Evolutionary conservation across 805 yeast genomes (phyloP).

Genomic region (Candida maesae): DNA sequence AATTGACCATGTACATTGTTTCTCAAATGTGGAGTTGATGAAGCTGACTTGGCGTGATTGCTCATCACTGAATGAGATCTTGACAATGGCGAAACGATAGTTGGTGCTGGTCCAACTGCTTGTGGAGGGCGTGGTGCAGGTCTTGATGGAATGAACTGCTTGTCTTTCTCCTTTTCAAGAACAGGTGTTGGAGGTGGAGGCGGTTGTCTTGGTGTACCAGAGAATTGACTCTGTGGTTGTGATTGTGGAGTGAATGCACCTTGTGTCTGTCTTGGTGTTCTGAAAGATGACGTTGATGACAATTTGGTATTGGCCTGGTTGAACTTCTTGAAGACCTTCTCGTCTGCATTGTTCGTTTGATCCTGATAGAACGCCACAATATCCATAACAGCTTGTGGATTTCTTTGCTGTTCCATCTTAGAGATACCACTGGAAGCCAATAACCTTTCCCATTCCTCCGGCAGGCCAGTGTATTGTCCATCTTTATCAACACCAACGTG

Average conservation of each 20-base stretch:
- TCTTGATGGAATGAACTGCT: slow-evolving; percentile 57
- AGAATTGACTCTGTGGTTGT: slow-evolving; percentile 18
- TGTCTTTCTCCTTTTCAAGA: slow-evolving; percentile 25
- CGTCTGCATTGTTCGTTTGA: slow-evolving; percentile 40
- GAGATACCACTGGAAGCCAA: slow-evolving; percentile 85
- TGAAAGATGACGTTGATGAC: slow-evolving; percentile 31
- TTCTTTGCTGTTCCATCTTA: slow-evolving; percentile 79
- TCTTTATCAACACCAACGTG: slow-evolving; percentile 88
- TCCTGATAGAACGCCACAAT: slow-evolving; percentile 83
- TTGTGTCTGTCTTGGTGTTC: slow-evolving; percentile 29
- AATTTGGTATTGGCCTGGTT: slow-evolving; percentile 27
- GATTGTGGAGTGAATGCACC: slow-evolving; percentile 25
- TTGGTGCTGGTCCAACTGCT: slow-evolving; percentile 19
- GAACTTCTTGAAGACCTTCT: slow-evolving; percentile 38
- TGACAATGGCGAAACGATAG: slow-evolving; percentile 28
- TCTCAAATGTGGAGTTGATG: slow-evolving; percentile 18
- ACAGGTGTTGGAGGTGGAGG: slow-evolving; percentile 20
- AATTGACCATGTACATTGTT: slow-evolving; percentile 9
- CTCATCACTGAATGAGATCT: slow-evolving; percentile 19
- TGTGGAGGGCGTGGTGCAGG: slow-evolving; percentile 65
- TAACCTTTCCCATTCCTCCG: slow-evolving; percentile 86
- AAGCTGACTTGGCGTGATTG: slow-evolving; percentile 16
- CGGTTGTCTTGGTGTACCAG: slow-evolving; percentile 27
- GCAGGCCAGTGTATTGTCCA: slow-evolving; percentile 89
- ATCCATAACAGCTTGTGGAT: slow-evolving; percentile 93